Evolutionary conservation across 2,329 filamentous ascomycete genomes (phyloP).

Genomic region (Ilyonectria robusta): DNA sequence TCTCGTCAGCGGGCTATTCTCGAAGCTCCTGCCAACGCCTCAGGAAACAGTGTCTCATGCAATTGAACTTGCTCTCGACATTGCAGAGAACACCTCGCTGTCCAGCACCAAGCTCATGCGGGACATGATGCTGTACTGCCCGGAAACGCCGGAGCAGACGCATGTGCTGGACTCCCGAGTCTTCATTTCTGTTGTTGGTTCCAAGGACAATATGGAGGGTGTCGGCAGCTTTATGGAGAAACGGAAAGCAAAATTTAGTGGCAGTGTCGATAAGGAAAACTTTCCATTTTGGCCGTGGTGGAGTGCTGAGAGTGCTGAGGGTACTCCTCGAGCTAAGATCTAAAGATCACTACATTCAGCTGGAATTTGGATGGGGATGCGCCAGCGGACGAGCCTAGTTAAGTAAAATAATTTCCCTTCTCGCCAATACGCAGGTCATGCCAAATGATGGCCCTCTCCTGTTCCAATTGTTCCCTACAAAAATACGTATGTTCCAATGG

Average conservation of each 20-base stretch:
- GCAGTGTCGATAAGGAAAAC: not conserved
- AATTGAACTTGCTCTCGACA: constrained; percentile 5
- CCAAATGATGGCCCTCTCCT: too few relatives aligned
- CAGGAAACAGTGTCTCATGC: constrained; percentile 16
- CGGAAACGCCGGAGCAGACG: constrained; percentile 11
- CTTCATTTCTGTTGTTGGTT: constrained; percentile 12
- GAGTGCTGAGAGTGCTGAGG: constrained; percentile 4
- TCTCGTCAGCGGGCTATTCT: constrained; percentile 15
- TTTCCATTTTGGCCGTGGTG: constrained; percentile 23
- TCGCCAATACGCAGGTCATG: too few relatives aligned
- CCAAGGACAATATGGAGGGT: constrained; percentile 20
- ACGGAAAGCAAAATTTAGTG: constrained; percentile 10
- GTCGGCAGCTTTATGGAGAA: constrained; percentile 23
- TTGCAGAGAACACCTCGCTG: constrained; percentile 23
- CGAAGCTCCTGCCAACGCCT: constrained; percentile 21
- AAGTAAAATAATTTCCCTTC: too few relatives aligned
- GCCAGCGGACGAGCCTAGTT: too few relatives aligned
- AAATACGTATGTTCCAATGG: too few relatives aligned
- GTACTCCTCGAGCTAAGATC: not conserved
- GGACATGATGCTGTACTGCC: constrained; percentile 29
- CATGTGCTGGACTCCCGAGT: constrained; percentile 18
- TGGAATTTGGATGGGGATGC: too few relatives aligned
- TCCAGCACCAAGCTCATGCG: constrained; percentile 29
- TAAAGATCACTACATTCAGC: not conserved
- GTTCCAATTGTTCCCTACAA: too few relatives aligned